phyloP scores from a whole-genome alignment of 2,329 filamentous ascomycete genomes.

The Colletotrichum filicis region DNA sequence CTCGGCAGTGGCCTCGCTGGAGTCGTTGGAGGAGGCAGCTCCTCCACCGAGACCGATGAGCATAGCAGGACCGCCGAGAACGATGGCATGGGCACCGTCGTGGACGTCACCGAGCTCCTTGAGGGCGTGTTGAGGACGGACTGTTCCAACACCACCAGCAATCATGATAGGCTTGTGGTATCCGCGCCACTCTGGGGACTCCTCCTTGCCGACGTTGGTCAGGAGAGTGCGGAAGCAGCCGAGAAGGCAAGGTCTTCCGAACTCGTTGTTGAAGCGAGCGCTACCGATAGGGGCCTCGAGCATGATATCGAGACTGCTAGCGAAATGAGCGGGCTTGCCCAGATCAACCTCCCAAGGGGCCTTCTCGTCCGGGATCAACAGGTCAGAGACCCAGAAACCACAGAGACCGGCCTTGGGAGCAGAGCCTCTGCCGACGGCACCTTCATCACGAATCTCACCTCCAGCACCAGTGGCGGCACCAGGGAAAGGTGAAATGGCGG shows the following conservation, averaged over 20 bases:
- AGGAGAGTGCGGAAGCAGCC: constrained; percentile 94
- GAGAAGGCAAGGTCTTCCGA: constrained; percentile 87
- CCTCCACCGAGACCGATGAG: constrained; percentile 96
- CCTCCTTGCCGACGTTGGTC: constrained; percentile 68
- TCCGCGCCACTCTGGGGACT: constrained; percentile 77
- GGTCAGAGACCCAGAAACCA: constrained; percentile 95
- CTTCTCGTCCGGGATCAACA: constrained; percentile 84
- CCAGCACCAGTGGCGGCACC: constrained; percentile 96
- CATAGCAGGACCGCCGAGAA: constrained; percentile 96
- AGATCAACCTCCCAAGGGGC: constrained; percentile 93
- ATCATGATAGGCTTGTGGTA: constrained; percentile 99
- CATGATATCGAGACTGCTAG: constrained; percentile 97
- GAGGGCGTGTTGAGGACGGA: constrained; percentile 88
- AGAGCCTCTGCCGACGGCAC: constrained; percentile 91
- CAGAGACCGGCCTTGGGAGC: constrained; percentile 91
- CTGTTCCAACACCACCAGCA: constrained; percentile 92
- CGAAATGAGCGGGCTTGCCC: constrained; percentile 90
- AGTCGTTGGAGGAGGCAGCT: constrained; percentile 90
- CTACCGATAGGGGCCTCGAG: constrained; percentile 95
- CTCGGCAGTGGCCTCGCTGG: constrained; percentile 88
- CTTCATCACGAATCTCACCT: constrained; percentile 95
- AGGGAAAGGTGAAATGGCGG: constrained; percentile 91
- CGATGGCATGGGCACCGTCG: constrained; percentile 89
- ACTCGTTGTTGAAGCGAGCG: constrained; percentile 97
- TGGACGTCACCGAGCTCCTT: constrained; percentile 84